These are phyloP conservation scores for Eimeria acervulina DNA, from an alignment of 169 alveolate genomes.

Conservation along the genomic window DNA sequence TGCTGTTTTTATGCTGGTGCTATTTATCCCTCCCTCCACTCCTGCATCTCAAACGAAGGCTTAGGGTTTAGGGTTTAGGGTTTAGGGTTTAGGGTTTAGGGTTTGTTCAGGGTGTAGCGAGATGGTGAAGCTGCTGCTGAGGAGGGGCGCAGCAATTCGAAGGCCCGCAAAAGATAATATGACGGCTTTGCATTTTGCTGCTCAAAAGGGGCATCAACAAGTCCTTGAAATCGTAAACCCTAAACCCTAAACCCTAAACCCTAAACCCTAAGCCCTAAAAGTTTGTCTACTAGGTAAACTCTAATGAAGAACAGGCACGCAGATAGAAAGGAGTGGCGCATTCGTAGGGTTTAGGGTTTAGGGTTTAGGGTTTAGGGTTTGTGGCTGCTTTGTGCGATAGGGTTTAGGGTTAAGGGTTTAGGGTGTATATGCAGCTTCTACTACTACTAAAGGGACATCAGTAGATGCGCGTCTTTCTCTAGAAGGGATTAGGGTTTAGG, in stretches of 20 bases:
- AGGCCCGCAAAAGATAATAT: constrained; percentile 40
- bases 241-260: too few species aligned
- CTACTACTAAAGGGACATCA: neutral
- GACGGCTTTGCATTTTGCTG: constrained; percentile 68
- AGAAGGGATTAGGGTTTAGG: neutral
- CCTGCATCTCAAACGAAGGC: too few species aligned
- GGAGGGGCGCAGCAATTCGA: constrained; percentile 27
- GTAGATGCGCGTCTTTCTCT: neutral
- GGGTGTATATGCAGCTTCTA: neutral
- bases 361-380: neutral
- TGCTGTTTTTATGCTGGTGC: too few species aligned
- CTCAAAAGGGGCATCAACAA: constrained; percentile 31
- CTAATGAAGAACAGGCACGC: too few species aligned
- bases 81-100: neutral
- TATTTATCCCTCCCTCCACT: too few species aligned
- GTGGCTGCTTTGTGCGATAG: too few species aligned
- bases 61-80: constrained; percentile 14
- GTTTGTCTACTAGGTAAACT: too few species aligned
- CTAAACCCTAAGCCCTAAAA: neutral
- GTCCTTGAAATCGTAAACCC: too few species aligned
- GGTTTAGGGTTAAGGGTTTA: too few species aligned
- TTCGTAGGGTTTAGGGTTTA: neutral
- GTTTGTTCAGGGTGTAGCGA: neutral
- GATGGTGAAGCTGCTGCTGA: constrained; percentile 47
- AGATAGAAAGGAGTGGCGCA: too few species aligned